Evolutionary conservation across 495 filamentous ascomycete species (phyloP), one percentile per base, ranked within the genome.

Genomic region (Annulohypoxylon nitens): DNA sequence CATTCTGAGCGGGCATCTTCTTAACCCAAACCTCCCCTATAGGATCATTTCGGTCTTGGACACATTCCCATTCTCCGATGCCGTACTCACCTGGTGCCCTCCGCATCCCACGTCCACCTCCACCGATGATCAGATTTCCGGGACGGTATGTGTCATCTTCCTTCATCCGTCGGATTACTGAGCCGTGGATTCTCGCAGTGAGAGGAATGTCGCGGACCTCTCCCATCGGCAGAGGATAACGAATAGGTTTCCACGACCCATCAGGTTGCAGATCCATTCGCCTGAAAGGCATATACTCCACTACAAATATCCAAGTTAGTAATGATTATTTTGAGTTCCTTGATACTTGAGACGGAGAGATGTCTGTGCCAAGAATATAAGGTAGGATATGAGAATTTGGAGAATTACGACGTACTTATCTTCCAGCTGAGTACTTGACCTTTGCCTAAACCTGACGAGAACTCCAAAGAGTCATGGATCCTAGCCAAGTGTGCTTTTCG

Each of bases 261-360:
- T 95, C 90, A 2, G 83, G 62, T 57, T 88, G 86, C 18, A 96
- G 76, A 75, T 95, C 93, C 92, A 97, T 93, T 8, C 93, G 87
- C 1, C 92, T 88, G 82, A 96, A 95, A 0, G 93, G 93, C 12
- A 97, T 82, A 75, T 90, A 94, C 75, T 97, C 92, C 92, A 96
- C 72, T 75, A 14, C 7, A 23, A 45, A 14, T 23, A 3, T n/a
- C 5, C 2, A 2, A 0, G 33, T 75, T 57, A 75, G 67, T 25
- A 47, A 2, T 30, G 54, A 12, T 54, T 6, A 47, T 45, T 9
- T 16, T 7, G 16, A 9, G 18, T 33, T 25, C 12, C 34, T 30
- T 20, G 18, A 37, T 36, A 18, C 18, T 8, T 41, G 33, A 3
- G 7, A 26, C 25, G 18, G n/a, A 18, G 8, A 14, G 14, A 39